Evolutionary conservation across 1,139 yeast genomes (phyloP).

Genomic region (Kurtzmaniella quercitrusa): DNA sequence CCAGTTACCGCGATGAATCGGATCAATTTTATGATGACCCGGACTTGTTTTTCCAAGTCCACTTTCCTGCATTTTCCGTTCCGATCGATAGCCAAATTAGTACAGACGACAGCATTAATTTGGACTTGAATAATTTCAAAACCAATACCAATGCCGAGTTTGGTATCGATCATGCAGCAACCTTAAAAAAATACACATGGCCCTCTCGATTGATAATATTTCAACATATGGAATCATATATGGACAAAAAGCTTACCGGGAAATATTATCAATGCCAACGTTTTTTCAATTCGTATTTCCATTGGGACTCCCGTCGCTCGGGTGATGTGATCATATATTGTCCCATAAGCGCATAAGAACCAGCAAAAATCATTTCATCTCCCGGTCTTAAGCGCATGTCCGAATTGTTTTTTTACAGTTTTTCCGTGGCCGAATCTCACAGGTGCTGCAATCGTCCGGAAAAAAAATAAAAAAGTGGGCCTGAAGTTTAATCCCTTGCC

Average conservation of each 20-base stretch:
- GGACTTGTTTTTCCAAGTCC: slow-evolving; percentile 34
- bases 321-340: slow-evolving; percentile 74
- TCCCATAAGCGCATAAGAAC: slow-evolving; percentile 4
- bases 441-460: neutral
- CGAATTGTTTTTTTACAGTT: neutral
- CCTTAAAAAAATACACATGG: slow-evolving; percentile 44
- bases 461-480: neutral
- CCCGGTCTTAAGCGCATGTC: slow-evolving; percentile 2
- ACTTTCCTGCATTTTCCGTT: slow-evolving; percentile 13
- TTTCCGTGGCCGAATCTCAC: neutral
- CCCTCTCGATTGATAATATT: slow-evolving; percentile 72
- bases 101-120: neutral
- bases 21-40: slow-evolving; percentile 78
- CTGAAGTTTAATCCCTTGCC: neutral
- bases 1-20: slow-evolving; percentile 73
- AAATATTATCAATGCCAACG: slow-evolving; percentile 48
- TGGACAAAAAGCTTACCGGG: slow-evolving; percentile 35
- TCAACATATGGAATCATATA: slow-evolving; percentile 50
- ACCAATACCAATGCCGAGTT: neutral
- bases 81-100: neutral
- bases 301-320: slow-evolving; percentile 78
- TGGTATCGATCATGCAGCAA: neutral
- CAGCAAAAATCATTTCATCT: neutral
- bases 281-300: slow-evolving; percentile 75
- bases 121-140: neutral